These are phyloP conservation scores for Heliamphora exappendiculata DNA, from an alignment of 148 eudicot genomes.

Conservation along the genomic window DNA sequence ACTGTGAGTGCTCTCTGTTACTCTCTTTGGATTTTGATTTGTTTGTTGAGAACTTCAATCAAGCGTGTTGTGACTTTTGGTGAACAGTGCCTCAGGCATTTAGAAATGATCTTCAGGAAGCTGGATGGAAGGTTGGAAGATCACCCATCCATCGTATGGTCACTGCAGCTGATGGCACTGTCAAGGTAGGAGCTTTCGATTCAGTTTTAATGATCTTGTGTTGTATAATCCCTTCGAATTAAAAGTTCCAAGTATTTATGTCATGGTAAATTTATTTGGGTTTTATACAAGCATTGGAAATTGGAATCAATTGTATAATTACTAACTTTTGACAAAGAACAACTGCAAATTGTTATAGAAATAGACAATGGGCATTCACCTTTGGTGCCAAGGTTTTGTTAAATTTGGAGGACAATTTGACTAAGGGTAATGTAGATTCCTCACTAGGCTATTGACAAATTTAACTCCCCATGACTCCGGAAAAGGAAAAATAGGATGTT, in stretches of 20 bases:
- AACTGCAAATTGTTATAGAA: not conserved
- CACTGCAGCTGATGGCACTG: constrained; percentile 86
- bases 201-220: not conserved
- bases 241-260: not conserved
- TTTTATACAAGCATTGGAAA: not conserved
- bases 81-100: constrained; percentile 76
- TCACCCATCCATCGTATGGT: constrained; percentile 61
- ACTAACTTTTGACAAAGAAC: not conserved
- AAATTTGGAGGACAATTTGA: not conserved
- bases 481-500: not conserved
- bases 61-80: not conserved
- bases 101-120: constrained; percentile 67
- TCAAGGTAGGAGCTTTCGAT: constrained; percentile 47
- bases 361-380: not conserved
- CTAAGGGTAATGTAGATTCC: not conserved
- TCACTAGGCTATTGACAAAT: not conserved
- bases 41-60: not conserved
- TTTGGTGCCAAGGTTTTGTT: not conserved
- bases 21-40: not conserved
- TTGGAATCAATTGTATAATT: not conserved
- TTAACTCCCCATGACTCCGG: not conserved
- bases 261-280: not conserved
- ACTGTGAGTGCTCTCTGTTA: constrained; percentile 36
- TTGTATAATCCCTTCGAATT: not conserved
- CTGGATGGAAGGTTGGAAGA: constrained; percentile 87